These are phyloP conservation scores for Calcarisporium arbuscula DNA, from an alignment of 2,329 filamentous ascomycete species.

Conservation along the genomic window DNA sequence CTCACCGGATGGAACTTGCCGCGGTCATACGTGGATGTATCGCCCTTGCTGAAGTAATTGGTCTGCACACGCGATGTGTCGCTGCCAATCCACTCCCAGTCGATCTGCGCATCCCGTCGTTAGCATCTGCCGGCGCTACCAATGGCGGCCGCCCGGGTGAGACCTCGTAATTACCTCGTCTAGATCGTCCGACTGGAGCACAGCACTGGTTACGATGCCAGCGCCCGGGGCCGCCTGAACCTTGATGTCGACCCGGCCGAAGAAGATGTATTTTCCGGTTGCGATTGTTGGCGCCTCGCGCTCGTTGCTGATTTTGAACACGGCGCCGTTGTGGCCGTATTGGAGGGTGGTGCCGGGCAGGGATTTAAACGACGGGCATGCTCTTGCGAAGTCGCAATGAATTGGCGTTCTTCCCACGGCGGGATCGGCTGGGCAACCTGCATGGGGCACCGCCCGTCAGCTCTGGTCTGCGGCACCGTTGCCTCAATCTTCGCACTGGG, in stretches of 20 bases:
- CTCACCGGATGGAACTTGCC: constrained; percentile 55
- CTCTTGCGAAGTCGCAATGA: constrained; percentile 62
- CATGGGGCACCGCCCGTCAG: too few species aligned
- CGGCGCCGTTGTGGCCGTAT: constrained; percentile 22
- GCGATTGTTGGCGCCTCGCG: constrained; percentile 57
- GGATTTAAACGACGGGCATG: constrained; percentile 36
- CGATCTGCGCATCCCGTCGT: constrained; percentile 51
- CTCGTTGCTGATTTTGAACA: constrained; percentile 49
- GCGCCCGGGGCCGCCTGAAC: constrained; percentile 65
- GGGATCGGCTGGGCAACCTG: too few species aligned
- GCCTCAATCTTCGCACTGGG: too few species aligned
- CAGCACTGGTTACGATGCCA: constrained; percentile 71
- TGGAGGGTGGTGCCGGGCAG: constrained; percentile 17
- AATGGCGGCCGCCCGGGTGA: constrained; percentile 29
- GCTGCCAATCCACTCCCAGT: constrained; percentile 90
- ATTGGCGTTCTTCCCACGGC: too few species aligned
- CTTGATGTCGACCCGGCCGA: constrained; percentile 64
- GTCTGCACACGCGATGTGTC: constrained; percentile 62
- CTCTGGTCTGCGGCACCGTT: too few species aligned
- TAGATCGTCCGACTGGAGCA: constrained; percentile 70
- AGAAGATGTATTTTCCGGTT: constrained; percentile 77
- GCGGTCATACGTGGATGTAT: constrained; percentile 65
- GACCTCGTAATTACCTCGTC: too few species aligned
- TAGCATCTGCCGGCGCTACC: background rate
- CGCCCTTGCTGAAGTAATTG: constrained; percentile 78